A percentile compares a stretch with the other conserved stretches of the same genome.
phyloP scores from a whole-genome alignment of 768 basidiomycete genomes.

The Tylopilus sp. region DNA sequence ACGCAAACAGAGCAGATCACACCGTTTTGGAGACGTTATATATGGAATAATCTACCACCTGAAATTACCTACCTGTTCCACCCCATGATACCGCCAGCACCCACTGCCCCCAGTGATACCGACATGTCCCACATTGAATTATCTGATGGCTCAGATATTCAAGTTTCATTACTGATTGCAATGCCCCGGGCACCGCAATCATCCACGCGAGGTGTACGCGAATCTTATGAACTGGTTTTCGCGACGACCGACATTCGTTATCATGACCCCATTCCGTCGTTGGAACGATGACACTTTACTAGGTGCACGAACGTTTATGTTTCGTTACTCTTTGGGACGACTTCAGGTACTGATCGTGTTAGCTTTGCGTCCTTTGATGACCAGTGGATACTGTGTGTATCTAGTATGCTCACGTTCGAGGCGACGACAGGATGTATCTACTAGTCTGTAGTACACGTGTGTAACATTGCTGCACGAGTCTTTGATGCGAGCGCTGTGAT shows the following conservation, averaged over 20 bases:
- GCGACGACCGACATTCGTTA: conserved; percentile 24
- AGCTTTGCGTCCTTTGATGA: background rate
- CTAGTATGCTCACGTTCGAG: background rate
- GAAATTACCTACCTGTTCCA: conserved; percentile 30
- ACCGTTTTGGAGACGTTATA: conserved; percentile 22
- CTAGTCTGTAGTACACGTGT: background rate
- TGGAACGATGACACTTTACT: conserved; percentile 4
- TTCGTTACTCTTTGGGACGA: conserved; percentile 1
- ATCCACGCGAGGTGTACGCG: background rate
- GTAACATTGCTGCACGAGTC: background rate
- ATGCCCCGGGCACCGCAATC: conserved; percentile 23
- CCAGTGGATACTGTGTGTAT: background rate
- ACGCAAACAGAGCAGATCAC: conserved; percentile 3
- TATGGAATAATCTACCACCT: conserved; percentile 17
- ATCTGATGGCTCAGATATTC: conserved; percentile 22
- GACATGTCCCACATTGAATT: conserved; percentile 2
- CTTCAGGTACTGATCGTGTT: conserved; percentile 6
- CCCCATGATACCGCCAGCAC: conserved; percentile 11
- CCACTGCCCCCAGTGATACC: background rate
- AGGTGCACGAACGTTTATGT: conserved; percentile 5
- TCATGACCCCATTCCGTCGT: conserved; percentile 8
- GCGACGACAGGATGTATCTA: background rate
- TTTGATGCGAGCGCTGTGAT: background rate
- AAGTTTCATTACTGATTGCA: conserved; percentile 25
- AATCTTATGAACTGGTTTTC: conserved; percentile 23